Evolutionary conservation across 768 basidiomycete genomes (phyloP), one percentile per base, ranked within the genome.

Genomic region (Lactarius deliciosus): DNA sequence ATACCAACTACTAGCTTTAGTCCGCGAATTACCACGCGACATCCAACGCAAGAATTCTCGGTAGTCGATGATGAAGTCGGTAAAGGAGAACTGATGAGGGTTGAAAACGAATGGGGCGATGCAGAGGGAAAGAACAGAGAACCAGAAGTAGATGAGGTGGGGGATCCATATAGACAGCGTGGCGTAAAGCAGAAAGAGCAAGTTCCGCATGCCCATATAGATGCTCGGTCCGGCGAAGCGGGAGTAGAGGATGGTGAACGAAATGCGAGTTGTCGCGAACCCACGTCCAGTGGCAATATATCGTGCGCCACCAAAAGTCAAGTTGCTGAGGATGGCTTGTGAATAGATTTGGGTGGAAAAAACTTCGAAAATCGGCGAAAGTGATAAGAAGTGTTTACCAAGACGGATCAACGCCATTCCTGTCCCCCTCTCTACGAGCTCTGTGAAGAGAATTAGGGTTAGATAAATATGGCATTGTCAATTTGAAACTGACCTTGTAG

Each of bases 201-300:
- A 81, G 70, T 96, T 96, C 70, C 97, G 85, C 88, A 98, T 93
- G 69, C 96, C 96, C 83, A 98, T 87, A 81, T 99, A 99, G 76
- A 99, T 98, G 73, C 94, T 96, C n/a, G 97, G 96, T 20, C 97
- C 97, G 54, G 97, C 97, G 79, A 99, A 99, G 61, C 97, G 91
- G 22, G 97, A 98, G 79, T 98, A 99, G 32, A 98, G 85, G 73
- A 98, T 96, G 73, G 89, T 89, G 84, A 99, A 99, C 34, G 89
- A 93, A 69, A 98, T 92, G 40, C 97, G 88, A 45, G 92, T 96
- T 13, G 97, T 99, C 32, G 96, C 97, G 76, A 99, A 99, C 60
- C 97, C 97, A 81, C 97, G 93, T 66, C 97, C 97, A 53, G 97
- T 99, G 55, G 97, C 97, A 70, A 99, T 99, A 76, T 99, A 99